These are phyloP conservation scores for Pseudotulostoma volvatum DNA, from an alignment of 495 filamentous ascomycete genomes.

Conservation along the genomic window DNA sequence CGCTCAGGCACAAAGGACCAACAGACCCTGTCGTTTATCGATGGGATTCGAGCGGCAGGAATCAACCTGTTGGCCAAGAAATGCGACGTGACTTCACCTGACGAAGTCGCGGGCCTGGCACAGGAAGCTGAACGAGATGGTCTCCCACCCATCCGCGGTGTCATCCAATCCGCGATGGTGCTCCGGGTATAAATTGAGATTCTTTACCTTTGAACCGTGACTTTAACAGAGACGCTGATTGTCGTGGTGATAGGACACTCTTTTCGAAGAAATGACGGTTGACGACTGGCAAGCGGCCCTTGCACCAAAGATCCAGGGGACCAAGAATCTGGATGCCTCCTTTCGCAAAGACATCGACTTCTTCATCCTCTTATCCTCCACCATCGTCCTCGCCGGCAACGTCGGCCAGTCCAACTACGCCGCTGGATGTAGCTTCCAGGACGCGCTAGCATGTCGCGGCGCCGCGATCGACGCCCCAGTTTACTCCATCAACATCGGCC, in stretches of 20 bases:
- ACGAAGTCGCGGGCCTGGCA: neutral
- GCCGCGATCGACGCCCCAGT: conserved; percentile 16
- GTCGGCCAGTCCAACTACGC: conserved; percentile 29
- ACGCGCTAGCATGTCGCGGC: conserved; percentile 22
- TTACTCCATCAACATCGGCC: conserved; percentile 23
- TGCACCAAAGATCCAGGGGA: conserved; percentile 22
- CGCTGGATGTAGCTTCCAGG: conserved; percentile 25
- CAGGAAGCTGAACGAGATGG: conserved; percentile 8
- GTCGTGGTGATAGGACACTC: conserved; percentile 23
- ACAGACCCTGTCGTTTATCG: conserved; percentile 5
- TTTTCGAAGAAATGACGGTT: conserved; percentile 40
- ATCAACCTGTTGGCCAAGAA: conserved; percentile 14
- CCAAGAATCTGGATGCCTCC: conserved; percentile 23
- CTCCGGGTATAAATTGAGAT: too few relatives aligned
- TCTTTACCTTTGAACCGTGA: conserved; percentile 1
- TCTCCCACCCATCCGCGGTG: conserved; percentile 36
- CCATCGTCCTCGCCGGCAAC: conserved; percentile 26
- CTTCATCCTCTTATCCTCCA: conserved; percentile 32
- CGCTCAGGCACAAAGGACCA: conserved; percentile 17
- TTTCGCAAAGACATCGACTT: conserved; percentile 26
- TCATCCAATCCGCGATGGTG: conserved; percentile 31
- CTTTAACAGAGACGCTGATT: conserved; percentile 4
- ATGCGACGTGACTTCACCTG: conserved; percentile 28
- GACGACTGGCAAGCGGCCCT: conserved; percentile 29
- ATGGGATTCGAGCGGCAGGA: conserved; percentile 5